These are phyloP conservation scores for Pythium plurisporium DNA, from an alignment of 352 stramenopile genomes.

Conservation along the genomic window DNA sequence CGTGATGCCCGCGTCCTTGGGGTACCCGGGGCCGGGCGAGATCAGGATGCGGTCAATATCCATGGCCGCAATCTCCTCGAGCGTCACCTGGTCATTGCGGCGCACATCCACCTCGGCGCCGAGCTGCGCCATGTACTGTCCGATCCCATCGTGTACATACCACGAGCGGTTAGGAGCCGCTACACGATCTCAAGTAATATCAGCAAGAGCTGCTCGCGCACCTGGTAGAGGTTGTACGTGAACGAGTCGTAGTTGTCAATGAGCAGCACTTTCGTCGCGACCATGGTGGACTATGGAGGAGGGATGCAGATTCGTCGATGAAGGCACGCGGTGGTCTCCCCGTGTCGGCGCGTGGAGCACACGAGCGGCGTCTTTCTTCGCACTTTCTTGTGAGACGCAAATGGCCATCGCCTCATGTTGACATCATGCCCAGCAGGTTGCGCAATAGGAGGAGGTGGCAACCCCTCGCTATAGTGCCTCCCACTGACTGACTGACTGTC, in stretches of 20 bases:
- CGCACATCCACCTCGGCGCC: conserved; percentile 74
- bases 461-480: background rate
- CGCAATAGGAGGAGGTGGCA: conserved; percentile 19
- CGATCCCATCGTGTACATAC: too few species aligned
- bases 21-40: conserved; percentile 78
- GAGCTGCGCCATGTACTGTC: conserved; percentile 81
- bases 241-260: conserved; percentile 92
- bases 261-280: conserved; percentile 70
- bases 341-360: too few species aligned
- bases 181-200: too few species aligned
- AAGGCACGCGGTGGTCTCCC: background rate
- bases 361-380: conserved; percentile 10
- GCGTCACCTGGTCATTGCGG: conserved; percentile 82
- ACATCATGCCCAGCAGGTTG: conserved; percentile 21
- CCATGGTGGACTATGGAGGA: conserved; percentile 7
- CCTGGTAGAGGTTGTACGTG: conserved; percentile 89
- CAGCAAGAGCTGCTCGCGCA: conserved; percentile 18
- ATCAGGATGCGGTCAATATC: conserved; percentile 86
- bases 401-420: conserved; percentile 11
- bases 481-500: background rate
- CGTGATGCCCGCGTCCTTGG: conserved; percentile 77
- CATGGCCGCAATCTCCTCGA: conserved; percentile 72
- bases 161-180: too few species aligned
- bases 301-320: background rate
- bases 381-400: conserved; percentile 27